Evolutionary conservation across 345 rosid genomes (phyloP), one percentile per base, ranked within the genome.

Genomic region (Dovyalis caffra): DNA sequence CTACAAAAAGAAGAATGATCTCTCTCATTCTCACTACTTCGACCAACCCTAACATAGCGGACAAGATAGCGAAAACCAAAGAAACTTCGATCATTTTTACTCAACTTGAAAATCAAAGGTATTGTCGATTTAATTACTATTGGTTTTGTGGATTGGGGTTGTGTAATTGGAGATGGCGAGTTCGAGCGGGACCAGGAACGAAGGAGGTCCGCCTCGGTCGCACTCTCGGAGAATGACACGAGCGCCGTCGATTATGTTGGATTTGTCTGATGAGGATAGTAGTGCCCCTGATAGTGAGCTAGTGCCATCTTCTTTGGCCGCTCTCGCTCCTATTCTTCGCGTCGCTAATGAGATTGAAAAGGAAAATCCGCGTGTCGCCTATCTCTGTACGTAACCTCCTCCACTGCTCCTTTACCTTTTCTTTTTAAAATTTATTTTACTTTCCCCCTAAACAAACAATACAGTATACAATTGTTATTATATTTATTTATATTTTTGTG

Each of bases 261-360:
- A 90, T 20, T 34, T 84, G 49, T 85, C 81, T 35, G 81, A 86
- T 6, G 90, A 88, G 32, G 97, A 92, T 57, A 64, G 40, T 34
- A 21, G 80, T 3, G 74, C 75, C 4, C 76, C 88, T 21, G 99
- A 96, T 62, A 96, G 99, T 74, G 97, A 96, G 85, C 86, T 91
- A 15, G 97, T 93, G 15, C 99, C 98, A 12, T 93, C 99, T 25
- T 91, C 98, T 43, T 78, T 95, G 16, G 88, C 91, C 12, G 31
- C 69, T 20, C 82, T 91, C 71, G 91, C 80, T 71, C 97, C 95
- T 0, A 82, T 92, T 83, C 98, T 96, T 64, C 94, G 99, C 14
- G 99, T 92, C 0, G 99, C 98, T 68, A 96, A 93, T 81, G 99
- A 92, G 67, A 80, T 96, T 38, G 85, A 93, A 74, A 1, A 69